phyloP scores from a whole-genome alignment of 1,284 basidiomycete species.

The Moesziomyces parantarcticus region DNA sequence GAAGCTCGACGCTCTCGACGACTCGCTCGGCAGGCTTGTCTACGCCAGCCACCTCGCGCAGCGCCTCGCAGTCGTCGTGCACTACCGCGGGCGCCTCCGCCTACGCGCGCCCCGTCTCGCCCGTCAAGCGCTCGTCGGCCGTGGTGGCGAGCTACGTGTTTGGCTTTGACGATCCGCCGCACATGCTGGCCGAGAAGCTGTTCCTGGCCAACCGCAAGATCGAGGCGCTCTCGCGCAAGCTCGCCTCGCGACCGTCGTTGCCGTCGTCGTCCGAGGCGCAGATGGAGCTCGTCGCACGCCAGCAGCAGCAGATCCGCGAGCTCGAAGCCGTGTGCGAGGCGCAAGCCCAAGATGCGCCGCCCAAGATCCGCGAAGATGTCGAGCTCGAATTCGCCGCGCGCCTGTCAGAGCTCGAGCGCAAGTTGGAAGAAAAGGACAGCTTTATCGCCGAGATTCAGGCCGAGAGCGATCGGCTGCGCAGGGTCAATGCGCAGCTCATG shows the following conservation, averaged over 20 bases:
- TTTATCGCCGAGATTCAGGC: slow-evolving; percentile 47
- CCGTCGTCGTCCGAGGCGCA: slow-evolving; percentile 31
- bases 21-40: neutral
- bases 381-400: slow-evolving; percentile 42
- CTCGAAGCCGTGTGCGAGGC: slow-evolving; percentile 62
- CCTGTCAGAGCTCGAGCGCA: slow-evolving; percentile 21
- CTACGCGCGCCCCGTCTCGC: slow-evolving; percentile 49
- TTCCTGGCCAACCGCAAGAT: slow-evolving; percentile 54
- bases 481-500: slow-evolving; percentile 46
- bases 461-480: slow-evolving; percentile 42
- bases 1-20: neutral
- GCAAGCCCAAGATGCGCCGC: slow-evolving; percentile 52
- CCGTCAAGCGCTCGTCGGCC: slow-evolving; percentile 29
- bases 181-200: slow-evolving; percentile 59
- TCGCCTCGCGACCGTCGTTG: slow-evolving; percentile 46
- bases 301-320: slow-evolving; percentile 53
- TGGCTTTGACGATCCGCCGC: slow-evolving; percentile 52
- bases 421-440: slow-evolving; percentile 43
- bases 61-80: slow-evolving; percentile 15
- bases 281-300: slow-evolving; percentile 33
- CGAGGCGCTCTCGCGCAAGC: slow-evolving; percentile 31
- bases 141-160: slow-evolving; percentile 12
- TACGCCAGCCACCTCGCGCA: slow-evolving; percentile 13
- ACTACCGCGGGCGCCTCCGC: slow-evolving; percentile 5
- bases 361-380: slow-evolving; percentile 60